Conservation (phyloP, 495 filamentous ascomycete genomes). For the Podospora tetraspora region DNA sequence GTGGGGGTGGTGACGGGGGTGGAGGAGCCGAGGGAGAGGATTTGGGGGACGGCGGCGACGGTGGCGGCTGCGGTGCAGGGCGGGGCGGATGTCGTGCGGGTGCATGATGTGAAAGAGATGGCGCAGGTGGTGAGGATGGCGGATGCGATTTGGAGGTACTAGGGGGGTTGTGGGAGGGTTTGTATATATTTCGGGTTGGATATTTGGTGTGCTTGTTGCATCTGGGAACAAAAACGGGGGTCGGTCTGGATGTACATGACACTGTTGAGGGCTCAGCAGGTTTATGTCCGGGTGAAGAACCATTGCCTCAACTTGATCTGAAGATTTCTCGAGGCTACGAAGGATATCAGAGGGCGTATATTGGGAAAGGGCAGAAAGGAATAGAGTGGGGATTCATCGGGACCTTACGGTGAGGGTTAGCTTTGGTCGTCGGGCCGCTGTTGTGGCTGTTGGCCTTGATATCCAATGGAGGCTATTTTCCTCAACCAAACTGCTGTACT, state of each 20-base stretch:
- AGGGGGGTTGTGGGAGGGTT: neutral
- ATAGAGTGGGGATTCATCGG: too few species aligned
- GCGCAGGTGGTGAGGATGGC: slow-evolving; percentile 78
- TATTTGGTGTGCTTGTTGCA: neutral
- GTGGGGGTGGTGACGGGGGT: slow-evolving; percentile 80
- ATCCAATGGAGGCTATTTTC: too few species aligned
- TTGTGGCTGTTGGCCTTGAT: too few species aligned
- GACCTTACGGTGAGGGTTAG: too few species aligned
- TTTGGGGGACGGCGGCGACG: slow-evolving; percentile 84
- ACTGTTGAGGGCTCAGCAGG: neutral
- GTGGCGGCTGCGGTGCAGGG: slow-evolving; percentile 82
- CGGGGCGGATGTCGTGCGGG: slow-evolving; percentile 91
- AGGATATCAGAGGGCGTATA: too few species aligned
- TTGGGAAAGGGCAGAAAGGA: too few species aligned
- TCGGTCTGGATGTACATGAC: neutral
- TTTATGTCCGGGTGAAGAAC: neutral
- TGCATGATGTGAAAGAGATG: slow-evolving; percentile 94
- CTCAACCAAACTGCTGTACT: too few species aligned
- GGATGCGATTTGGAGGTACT: slow-evolving; percentile 77
- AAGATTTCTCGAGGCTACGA: neutral
- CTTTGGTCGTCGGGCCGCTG: too few species aligned
- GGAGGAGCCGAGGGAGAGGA: slow-evolving; percentile 49
- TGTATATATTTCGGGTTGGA: neutral
- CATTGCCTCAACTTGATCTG: neutral
- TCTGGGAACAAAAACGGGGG: neutral